These are phyloP conservation scores for Salix caprea DNA, from an alignment of 345 rosid genomes.

Conservation along the genomic window DNA sequence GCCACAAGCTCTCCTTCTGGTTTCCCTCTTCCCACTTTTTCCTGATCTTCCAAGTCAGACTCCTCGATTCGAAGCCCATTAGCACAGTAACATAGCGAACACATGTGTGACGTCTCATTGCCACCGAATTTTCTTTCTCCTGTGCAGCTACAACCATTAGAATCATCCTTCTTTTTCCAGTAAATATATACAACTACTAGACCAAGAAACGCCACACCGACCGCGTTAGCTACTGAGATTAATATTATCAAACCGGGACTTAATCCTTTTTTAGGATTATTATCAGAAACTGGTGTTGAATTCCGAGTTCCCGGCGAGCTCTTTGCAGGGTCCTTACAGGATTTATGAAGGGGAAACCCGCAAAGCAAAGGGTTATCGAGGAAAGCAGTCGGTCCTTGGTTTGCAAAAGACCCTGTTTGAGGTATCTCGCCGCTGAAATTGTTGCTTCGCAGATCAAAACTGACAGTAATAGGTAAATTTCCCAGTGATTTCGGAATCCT, in stretches of 20 bases:
- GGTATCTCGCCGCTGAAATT: slow-evolving; percentile 87
- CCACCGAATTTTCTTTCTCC: slow-evolving; percentile 61
- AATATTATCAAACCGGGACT: slow-evolving; percentile 65
- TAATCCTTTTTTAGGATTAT: slow-evolving; percentile 37
- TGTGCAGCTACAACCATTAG: slow-evolving; percentile 74
- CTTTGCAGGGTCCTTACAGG: slow-evolving; percentile 41
- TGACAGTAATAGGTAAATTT: slow-evolving; percentile 72
- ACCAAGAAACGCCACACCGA: slow-evolving; percentile 75
- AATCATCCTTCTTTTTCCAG: slow-evolving; percentile 84
- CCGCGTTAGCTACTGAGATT: slow-evolving; percentile 77
- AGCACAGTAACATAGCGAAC: slow-evolving; percentile 32
- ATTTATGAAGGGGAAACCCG: slow-evolving; percentile 88
- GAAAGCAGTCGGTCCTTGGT: slow-evolving; percentile 97
- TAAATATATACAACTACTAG: slow-evolving; percentile 62
- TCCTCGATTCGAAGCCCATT: slow-evolving; percentile 39
- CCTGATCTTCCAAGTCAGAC: slow-evolving; percentile 63
- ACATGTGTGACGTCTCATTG: slow-evolving; percentile 23
- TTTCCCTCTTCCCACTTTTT: slow-evolving; percentile 34
- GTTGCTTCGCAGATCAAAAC: slow-evolving; percentile 77
- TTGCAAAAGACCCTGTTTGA: slow-evolving; percentile 80
- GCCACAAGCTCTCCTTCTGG: slow-evolving; percentile 85
- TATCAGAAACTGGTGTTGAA: slow-evolving; percentile 29
- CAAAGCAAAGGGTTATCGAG: slow-evolving; percentile 72
- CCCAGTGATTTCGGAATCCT: slow-evolving; percentile 73
- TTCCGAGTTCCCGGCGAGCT: slow-evolving; percentile 32